These are phyloP conservation scores for Turnera subulata DNA, from an alignment of 345 rosid genomes.

Conservation along the genomic window DNA sequence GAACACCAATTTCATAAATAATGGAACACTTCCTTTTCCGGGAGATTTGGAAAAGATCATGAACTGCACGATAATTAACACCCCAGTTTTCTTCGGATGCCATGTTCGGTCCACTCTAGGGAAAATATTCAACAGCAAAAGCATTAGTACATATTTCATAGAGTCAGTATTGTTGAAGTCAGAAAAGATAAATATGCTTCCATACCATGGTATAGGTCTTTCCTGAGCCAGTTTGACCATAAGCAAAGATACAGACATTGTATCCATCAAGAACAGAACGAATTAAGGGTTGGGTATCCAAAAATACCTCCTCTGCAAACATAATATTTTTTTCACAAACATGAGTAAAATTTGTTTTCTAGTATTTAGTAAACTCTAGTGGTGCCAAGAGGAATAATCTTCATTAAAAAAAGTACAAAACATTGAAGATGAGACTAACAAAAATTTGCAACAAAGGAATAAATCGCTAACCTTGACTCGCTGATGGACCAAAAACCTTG, in stretches of 20 bases:
- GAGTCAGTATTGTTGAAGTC: constrained; percentile 5
- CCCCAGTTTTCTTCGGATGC: constrained; percentile 91
- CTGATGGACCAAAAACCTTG: constrained; percentile 76
- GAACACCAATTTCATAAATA: constrained; percentile 85
- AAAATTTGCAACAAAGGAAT: neutral
- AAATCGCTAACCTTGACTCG: constrained; percentile 67
- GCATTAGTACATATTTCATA: constrained; percentile 10
- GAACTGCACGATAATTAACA: constrained; percentile 85
- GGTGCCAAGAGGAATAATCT: no score
- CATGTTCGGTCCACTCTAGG: constrained; percentile 82
- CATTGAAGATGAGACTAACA: neutral
- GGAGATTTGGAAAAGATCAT: constrained; percentile 88
- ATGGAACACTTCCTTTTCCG: constrained; percentile 62
- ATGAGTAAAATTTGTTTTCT: neutral
- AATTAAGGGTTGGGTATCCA: constrained; percentile 87
- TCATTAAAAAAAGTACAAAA: neutral
- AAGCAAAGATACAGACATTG: constrained; percentile 97
- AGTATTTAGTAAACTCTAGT: no score
- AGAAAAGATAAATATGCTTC: constrained; percentile 1
- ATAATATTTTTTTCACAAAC: neutral
- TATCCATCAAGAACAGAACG: constrained; percentile 95
- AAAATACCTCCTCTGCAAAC: constrained; percentile 77
- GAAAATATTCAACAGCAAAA: constrained; percentile 6
- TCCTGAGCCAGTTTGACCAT: constrained; percentile 99
- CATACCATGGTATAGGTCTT: constrained; percentile 96